Evolutionary conservation across 2,329 filamentous ascomycete species (phyloP).

Genomic region (Ceratocystis ficicola): DNA sequence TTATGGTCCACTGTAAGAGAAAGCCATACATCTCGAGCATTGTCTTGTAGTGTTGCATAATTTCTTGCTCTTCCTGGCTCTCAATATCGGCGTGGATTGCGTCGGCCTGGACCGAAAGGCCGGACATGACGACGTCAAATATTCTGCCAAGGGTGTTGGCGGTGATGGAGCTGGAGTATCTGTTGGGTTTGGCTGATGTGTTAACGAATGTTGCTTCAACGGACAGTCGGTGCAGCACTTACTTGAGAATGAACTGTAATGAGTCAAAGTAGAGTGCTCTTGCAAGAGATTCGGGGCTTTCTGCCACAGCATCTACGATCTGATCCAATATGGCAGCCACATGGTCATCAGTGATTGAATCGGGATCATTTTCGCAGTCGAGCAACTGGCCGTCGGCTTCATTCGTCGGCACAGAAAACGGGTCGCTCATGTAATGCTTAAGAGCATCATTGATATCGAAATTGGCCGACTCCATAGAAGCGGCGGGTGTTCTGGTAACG

Average conservation of each 20-base stretch:
- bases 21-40: conserved; percentile 91
- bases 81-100: conserved; percentile 76
- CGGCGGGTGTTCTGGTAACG: conserved; percentile 23
- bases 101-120: conserved; percentile 73
- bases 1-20: conserved; percentile 86
- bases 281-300: conserved; percentile 78
- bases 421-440: conserved; percentile 94
- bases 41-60: conserved; percentile 74
- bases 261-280: conserved; percentile 76
- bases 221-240: conserved; percentile 27
- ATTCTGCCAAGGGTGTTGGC: conserved; percentile 80
- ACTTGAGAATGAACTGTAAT: conserved; percentile 93
- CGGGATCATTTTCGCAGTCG: conserved; percentile 86
- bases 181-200: conserved; percentile 47
- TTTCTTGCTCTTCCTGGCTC: conserved; percentile 73
- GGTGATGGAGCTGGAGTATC: conserved; percentile 68
- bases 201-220: conserved; percentile 45
- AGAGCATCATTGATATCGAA: conserved; percentile 97
- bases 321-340: conserved; percentile 81
- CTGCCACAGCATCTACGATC: conserved; percentile 83
- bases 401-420: conserved; percentile 65
- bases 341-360: conserved; percentile 62
- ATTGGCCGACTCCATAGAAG: conserved; percentile 58
- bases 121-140: conserved; percentile 79
- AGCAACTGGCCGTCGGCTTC: conserved; percentile 74